phyloP scores from a whole-genome alignment of 345 rosid species.

The Acer negundo region DNA sequence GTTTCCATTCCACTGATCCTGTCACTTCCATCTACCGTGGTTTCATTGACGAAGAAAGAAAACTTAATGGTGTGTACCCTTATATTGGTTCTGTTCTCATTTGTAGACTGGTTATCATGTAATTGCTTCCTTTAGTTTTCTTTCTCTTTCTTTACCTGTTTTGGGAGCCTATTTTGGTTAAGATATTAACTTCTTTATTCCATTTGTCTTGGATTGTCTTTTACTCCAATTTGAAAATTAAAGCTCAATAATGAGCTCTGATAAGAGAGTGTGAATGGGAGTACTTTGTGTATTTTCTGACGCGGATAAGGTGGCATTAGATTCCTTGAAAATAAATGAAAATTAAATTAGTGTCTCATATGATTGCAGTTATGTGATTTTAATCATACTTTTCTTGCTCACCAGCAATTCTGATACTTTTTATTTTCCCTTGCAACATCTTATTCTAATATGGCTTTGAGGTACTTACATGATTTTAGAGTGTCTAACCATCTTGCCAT shows the following conservation, averaged over 20 bases:
- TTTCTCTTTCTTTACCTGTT: background rate
- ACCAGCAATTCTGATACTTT: background rate
- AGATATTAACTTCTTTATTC: too few species aligned
- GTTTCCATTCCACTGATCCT: conserved; percentile 79
- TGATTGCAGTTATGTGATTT: background rate
- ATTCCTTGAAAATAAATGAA: background rate
- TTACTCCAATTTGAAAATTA: background rate
- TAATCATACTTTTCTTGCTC: background rate
- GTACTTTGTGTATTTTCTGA: background rate
- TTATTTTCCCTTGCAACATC: background rate
- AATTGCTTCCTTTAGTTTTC: background rate
- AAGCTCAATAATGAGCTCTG: background rate
- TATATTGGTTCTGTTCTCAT: background rate
- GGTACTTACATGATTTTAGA: background rate
- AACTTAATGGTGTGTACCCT: conserved; percentile 55
- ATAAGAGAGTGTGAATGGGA: background rate
- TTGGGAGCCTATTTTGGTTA: background rate
- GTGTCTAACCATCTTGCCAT: background rate
- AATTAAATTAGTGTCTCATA: too few species aligned
- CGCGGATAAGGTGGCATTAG: background rate
- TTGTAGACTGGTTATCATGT: background rate
- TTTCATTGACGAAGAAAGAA: conserved; percentile 80
- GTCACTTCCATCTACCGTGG: conserved; percentile 78
- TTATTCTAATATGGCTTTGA: background rate
- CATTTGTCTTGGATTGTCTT: background rate